Percentiles rank a stretch among this genome's conserved stretches.
Conservation (phyloP, 176 grass and related monocot genomes). For the Sorghum bicolor region DNA sequence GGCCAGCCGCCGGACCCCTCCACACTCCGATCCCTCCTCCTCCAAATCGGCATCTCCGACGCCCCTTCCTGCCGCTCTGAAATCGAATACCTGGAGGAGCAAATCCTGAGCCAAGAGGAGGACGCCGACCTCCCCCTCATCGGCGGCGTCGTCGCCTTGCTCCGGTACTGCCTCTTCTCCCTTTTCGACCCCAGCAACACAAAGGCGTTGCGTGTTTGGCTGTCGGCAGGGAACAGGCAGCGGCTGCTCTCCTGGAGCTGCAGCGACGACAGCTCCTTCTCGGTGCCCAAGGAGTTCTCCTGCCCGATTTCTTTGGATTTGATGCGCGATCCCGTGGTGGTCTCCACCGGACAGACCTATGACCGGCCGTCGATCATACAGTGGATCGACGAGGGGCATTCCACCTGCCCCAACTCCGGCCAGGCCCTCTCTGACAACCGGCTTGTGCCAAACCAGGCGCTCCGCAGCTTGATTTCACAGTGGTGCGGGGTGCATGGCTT, state of each 20-base stretch:
- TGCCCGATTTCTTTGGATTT: constrained; percentile 94
- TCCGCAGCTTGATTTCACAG: constrained; percentile 80
- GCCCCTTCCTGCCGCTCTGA: constrained; percentile 49
- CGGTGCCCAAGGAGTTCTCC: constrained; percentile 85
- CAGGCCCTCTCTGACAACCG: constrained; percentile 52
- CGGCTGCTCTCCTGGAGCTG: constrained; percentile 49
- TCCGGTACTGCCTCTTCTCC: constrained; percentile 72
- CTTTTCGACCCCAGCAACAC: constrained; percentile 53
- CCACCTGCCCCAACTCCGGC: constrained; percentile 87
- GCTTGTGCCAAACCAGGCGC: constrained; percentile 57
- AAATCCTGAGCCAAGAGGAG: constrained; percentile 73
- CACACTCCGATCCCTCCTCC: constrained; percentile 45
- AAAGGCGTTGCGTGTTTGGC: constrained; percentile 22
- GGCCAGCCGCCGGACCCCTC: constrained; percentile 40
- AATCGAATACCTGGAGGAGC: constrained; percentile 89
- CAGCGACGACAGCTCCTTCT: constrained; percentile 66
- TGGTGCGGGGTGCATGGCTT: constrained; percentile 73
- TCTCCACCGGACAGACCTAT: constrained; percentile 86
- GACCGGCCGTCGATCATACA: constrained; percentile 88
- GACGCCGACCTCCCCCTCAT: constrained; percentile 67
- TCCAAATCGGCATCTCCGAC: constrained; percentile 52
- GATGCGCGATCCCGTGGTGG: constrained; percentile 79
- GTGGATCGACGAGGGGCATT: constrained; percentile 92
- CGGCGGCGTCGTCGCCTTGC: constrained; percentile 63
- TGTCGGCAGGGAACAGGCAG: constrained; percentile 32